Base-by-base conservation (phyloP, 202 grass and related monocot genomes). In the Zizania palustris region DNA sequence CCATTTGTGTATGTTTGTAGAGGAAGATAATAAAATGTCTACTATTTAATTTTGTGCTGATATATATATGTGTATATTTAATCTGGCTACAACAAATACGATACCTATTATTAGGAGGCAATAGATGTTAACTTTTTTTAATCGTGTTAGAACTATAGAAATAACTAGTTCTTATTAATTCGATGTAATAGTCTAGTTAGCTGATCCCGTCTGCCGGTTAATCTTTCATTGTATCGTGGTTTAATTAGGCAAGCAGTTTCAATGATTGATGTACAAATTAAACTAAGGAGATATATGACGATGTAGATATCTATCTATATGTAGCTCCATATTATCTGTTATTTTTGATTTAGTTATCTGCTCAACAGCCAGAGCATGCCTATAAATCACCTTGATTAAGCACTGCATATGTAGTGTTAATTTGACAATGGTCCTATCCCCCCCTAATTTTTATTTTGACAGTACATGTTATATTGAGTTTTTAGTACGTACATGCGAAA, bases 1-100 rank as follows among this genome's bases (percentile, higher is more conserved):
- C 84, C 66, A 50, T 55, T 20, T 55, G 9, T 19, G 11, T 16
- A 8, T 68, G 20, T 67, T 38, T 74, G 35, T 44, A 68, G 35
- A 60, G 53, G 11, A 76, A 84, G 53, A 44, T 55, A 72, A 28
- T 28, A 1, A 28, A 10, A 54, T 37, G 38, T 48, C 45, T 37
- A 60, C n/a, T 5, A 34, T 40, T 11, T 21, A 18, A 13, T 20
- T 55, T 55, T 2, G 2, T 16, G 28, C 28, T 28, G 28, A 28
- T 28, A 28, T 28, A 28, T 28, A 28, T 28, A 28, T 28, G 2
- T 28, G 28, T 28, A 28, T 2, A 28, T 28, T 28, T 28, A 28
- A 28, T 28, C 2, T 28, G 28, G 28, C 28, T 28, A n/a, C n/a
- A n/a, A n/a, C n/a, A n/a, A n/a, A n/a, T n/a, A n/a, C n/a, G n/a